Evolutionary conservation across 1,284 basidiomycete genomes (phyloP).

Genomic region (Irpex sp.): DNA sequence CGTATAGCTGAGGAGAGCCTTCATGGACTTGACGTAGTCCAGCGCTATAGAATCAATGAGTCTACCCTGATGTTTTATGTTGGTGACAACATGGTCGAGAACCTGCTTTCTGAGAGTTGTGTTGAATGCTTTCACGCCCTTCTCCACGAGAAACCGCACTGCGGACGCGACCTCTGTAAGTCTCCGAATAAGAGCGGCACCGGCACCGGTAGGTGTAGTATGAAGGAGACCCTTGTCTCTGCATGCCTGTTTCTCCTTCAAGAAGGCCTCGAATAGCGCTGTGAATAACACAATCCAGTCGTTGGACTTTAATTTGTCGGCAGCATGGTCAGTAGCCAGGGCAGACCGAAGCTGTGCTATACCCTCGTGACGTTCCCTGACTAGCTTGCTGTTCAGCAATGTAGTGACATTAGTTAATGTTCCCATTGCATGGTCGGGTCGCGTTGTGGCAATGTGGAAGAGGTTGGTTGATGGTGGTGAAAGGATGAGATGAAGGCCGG

Average conservation of each 20-base stretch:
- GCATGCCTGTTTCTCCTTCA: slow-evolving; percentile 54
- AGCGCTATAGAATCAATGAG: slow-evolving; percentile 68
- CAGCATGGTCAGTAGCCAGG: slow-evolving; percentile 53
- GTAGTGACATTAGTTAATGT: not conserved
- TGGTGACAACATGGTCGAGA: slow-evolving; percentile 64
- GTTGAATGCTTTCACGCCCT: slow-evolving; percentile 50
- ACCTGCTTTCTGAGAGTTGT: slow-evolving; percentile 52
- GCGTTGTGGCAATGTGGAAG: not conserved
- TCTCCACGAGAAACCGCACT: slow-evolving; percentile 70
- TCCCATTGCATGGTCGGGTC: not conserved
- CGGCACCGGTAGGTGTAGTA: slow-evolving; percentile 27
- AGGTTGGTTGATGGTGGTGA: not conserved
- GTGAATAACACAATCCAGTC: slow-evolving; percentile 74
- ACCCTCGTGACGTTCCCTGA: slow-evolving; percentile 73
- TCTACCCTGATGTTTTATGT: slow-evolving; percentile 51
- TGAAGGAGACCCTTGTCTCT: slow-evolving; percentile 41
- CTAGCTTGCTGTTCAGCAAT: slow-evolving; percentile 58
- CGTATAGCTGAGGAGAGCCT: slow-evolving; percentile 54
- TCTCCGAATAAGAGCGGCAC: slow-evolving; percentile 47
- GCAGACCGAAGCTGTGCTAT: slow-evolving; percentile 52
- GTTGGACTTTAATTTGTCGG: slow-evolving; percentile 48
- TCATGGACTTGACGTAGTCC: slow-evolving; percentile 81
- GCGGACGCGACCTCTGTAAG: slow-evolving; percentile 61
- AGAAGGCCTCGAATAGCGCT: slow-evolving; percentile 65
- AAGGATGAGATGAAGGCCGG: not conserved